Evolutionary conservation across 169 alveolate genomes (phyloP).

Genomic region (Plasmodium reichenowi): DNA sequence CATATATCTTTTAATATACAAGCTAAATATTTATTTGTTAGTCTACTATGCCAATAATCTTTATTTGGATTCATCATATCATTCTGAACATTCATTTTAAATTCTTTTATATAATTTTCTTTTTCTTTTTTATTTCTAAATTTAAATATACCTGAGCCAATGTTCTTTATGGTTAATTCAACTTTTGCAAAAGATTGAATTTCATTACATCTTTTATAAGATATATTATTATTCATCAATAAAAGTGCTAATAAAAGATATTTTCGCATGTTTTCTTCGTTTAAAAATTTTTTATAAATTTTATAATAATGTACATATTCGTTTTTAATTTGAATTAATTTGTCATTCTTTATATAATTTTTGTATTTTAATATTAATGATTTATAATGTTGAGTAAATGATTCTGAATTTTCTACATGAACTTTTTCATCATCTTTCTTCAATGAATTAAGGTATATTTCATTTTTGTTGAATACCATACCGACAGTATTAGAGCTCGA

Average conservation of each 20-base stretch:
- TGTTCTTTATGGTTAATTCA: conserved; percentile 41
- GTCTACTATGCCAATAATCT: conserved; percentile 73
- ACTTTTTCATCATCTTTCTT: not conserved
- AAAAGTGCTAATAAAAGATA: conserved; percentile 28
- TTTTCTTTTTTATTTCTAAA: conserved; percentile 52
- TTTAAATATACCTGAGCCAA: conserved; percentile 72
- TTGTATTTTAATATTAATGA: conserved; percentile 34
- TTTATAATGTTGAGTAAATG: conserved; percentile 37
- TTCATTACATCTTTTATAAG: conserved; percentile 13
- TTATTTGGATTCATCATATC: conserved; percentile 70
- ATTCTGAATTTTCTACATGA: conserved; percentile 13
- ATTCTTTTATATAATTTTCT: conserved; percentile 59
- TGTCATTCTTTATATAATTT: conserved; percentile 33
- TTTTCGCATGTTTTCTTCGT: conserved; percentile 14
- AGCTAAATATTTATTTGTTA: conserved; percentile 75
- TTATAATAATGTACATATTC: conserved; percentile 53
- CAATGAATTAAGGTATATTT: not conserved
- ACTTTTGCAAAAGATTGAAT: conserved; percentile 24
- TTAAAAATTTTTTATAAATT: conserved; percentile 17
- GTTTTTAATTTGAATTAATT: conserved; percentile 26
- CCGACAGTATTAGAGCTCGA: not conserved
- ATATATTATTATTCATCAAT: conserved; percentile 48
- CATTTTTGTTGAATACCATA: not conserved
- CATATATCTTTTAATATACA: conserved; percentile 55
- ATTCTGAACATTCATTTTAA: conserved; percentile 28